These are phyloP conservation scores for Sanghuangporus baumii DNA, from an alignment of 1,284 basidiomycete species.

Conservation along the genomic window DNA sequence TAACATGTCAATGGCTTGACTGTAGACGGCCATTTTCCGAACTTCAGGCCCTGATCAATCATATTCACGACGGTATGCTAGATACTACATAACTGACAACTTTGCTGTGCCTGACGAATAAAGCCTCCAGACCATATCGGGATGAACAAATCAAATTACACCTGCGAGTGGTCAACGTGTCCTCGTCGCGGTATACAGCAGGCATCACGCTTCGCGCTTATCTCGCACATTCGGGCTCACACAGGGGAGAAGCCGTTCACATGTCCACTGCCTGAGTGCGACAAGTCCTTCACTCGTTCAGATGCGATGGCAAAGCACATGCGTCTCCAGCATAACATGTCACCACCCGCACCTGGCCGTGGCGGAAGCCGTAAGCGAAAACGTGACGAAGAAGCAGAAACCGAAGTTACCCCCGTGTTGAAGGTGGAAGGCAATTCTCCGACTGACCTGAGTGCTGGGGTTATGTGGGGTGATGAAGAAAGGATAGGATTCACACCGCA, in stretches of 20 bases:
- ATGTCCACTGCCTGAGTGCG: constrained; percentile 86
- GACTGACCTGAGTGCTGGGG: constrained; percentile 26
- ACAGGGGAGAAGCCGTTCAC: constrained; percentile 90
- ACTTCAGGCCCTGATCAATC: constrained; percentile 67
- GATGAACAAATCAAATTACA: constrained; percentile 81
- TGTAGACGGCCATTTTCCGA: constrained; percentile 68
- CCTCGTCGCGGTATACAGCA: constrained; percentile 73
- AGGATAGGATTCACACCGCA: constrained; percentile 18
- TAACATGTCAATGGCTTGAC: constrained; percentile 74
- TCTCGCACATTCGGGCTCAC: constrained; percentile 84
- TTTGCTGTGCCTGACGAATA: neutral
- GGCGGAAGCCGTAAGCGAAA: constrained; percentile 66
- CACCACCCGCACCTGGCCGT: constrained; percentile 63
- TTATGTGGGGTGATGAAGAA: constrained; percentile 23
- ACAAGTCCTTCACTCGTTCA: constrained; percentile 89
- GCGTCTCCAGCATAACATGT: constrained; percentile 80
- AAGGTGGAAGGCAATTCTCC: constrained; percentile 53
- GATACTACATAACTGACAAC: neutral
- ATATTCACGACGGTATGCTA: constrained; percentile 67
- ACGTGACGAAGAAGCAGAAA: constrained; percentile 34
- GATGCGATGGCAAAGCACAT: constrained; percentile 90
- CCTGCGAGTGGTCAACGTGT: constrained; percentile 86
- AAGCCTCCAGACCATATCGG: constrained; percentile 64
- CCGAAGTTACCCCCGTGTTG: constrained; percentile 24
- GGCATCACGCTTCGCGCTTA: constrained; percentile 81